A percentile compares a stretch with the other conserved stretches of the same genome.
phyloP scores from a whole-genome alignment of 257 asterid genomes.

The Ehretia macrophylla region DNA sequence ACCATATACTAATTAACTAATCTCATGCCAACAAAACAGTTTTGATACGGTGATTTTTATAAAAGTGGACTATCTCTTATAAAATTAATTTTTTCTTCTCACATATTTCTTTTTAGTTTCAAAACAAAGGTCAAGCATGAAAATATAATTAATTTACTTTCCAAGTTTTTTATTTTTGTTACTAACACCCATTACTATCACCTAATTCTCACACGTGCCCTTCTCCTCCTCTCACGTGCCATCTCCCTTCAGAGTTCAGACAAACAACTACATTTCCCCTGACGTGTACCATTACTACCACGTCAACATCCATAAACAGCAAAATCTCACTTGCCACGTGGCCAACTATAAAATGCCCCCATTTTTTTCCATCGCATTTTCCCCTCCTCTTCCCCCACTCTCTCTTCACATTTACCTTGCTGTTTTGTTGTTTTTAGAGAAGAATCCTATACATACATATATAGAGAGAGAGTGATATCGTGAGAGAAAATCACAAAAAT shows the following conservation, averaged over 20 bases:
- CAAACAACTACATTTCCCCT: conserved; percentile 27
- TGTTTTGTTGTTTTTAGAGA: neutral
- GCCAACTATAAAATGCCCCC: conserved; percentile 48
- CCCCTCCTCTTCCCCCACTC: neutral
- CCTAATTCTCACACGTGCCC: conserved; percentile 37
- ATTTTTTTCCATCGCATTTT: conserved; percentile 43
- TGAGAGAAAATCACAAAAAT: neutral
- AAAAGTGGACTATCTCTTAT: neutral
- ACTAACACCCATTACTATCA: conserved; percentile 5
- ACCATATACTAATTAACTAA: neutral
- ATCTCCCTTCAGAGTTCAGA: conserved; percentile 31
- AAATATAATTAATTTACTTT: neutral
- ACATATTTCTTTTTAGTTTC: too few relatives aligned
- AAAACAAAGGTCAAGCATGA: neutral
- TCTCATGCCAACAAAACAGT: too few relatives aligned
- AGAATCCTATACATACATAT: neutral
- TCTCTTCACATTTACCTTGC: neutral
- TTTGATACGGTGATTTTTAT: too few relatives aligned
- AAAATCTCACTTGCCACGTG: conserved; percentile 9
- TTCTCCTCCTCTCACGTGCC: conserved; percentile 44
- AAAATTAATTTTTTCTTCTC: neutral
- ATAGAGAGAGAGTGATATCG: neutral
- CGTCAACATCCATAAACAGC: conserved; percentile 21
- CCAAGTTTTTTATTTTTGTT: neutral
- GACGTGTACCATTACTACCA: conserved; percentile 61